Conservation (phyloP, 306 rosid species). For the Castanospermum australe region DNA sequence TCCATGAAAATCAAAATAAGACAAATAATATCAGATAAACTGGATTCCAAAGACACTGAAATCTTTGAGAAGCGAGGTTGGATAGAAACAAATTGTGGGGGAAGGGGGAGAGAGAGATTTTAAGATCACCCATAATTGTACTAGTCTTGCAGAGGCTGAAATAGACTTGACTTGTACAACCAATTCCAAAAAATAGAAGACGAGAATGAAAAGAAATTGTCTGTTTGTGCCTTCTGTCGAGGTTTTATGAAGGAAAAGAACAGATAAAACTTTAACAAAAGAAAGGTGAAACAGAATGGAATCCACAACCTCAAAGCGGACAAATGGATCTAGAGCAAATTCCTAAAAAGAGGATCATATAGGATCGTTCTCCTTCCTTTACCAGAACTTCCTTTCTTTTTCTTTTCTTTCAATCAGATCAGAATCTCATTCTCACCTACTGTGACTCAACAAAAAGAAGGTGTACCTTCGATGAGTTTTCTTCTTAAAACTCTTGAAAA, state of each 20-base stretch:
- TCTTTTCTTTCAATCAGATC: slow-evolving; percentile 36
- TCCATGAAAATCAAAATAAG: slow-evolving; percentile 10
- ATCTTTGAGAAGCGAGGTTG: slow-evolving; percentile 13
- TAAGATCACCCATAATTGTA: slow-evolving; percentile 22
- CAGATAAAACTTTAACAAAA: not conserved
- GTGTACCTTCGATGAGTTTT: slow-evolving; percentile 7
- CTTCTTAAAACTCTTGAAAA: not conserved
- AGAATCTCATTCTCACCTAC: slow-evolving; percentile 40
- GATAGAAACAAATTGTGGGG: not conserved
- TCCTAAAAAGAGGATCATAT: slow-evolving; percentile 38
- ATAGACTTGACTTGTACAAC: slow-evolving; percentile 32
- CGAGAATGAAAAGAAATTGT: slow-evolving; percentile 40
- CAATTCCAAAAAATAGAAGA: slow-evolving; percentile 27
- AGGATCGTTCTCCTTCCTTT: not conserved
- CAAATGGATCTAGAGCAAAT: slow-evolving; percentile 54
- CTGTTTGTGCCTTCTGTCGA: slow-evolving; percentile 42
- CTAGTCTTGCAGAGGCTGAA: slow-evolving; percentile 23
- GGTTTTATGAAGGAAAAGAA: slow-evolving; percentile 15
- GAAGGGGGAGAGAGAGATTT: not conserved
- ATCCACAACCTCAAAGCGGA: slow-evolving; percentile 47
- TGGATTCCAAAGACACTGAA: slow-evolving; percentile 23
- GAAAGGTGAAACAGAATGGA: slow-evolving; percentile 28
- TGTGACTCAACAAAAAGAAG: slow-evolving; percentile 20
- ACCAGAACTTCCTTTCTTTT: slow-evolving; percentile 11
- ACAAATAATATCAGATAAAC: not conserved